Base-by-base conservation (phyloP, 257 asterid genomes). In the Solanum gracilifrons region DNA sequence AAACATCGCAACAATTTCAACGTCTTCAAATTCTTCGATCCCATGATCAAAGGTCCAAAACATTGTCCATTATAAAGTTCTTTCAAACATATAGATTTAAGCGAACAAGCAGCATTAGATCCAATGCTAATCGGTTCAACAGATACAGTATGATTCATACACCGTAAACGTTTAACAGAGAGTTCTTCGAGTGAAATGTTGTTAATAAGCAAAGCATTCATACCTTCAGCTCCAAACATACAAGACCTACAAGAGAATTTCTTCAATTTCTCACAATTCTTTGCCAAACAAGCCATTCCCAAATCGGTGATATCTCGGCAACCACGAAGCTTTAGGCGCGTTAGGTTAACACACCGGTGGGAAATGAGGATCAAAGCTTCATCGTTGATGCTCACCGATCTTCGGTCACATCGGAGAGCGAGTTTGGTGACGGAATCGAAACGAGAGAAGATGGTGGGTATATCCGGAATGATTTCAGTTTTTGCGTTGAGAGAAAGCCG, bases 211-310 rank as follows among this genome's bases (percentile, higher is more conserved):
- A 95, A 89, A 48, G 96, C 96, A 68, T 96, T 96, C 95, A 96
- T 91, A 41, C 98, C 98, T 87, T 92, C 93, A 15, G 97, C 95
- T 6, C 99, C 99, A 79, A 96, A 96, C 91, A 90, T 88, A 91
- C 99, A 95, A 58, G 95, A 91, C 15, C 95, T 94, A 58, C 94
- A 91, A 20, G 99, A 96, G 60, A 96, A 90, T 82, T 95, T 95
- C 87, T 88, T 94, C 85, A 96, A 83, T 13, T 86, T 89, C 74
- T 90, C 92, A 85, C 98, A 96, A 73, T 95, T 95, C 73, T 75
- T 85, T 3, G 93, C 96, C 73, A 96, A 86, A 72, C 91, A 88
- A 6, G 92, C 83, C 96, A 95, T 92, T 15, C 98, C 98, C 8
- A 87, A 89, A 60, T 92, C 94, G 46, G 97, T 88, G 68, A 94